Conservation (phyloP, 495 filamentous ascomycete genomes). For the Aspergillus incahuasiensis region DNA sequence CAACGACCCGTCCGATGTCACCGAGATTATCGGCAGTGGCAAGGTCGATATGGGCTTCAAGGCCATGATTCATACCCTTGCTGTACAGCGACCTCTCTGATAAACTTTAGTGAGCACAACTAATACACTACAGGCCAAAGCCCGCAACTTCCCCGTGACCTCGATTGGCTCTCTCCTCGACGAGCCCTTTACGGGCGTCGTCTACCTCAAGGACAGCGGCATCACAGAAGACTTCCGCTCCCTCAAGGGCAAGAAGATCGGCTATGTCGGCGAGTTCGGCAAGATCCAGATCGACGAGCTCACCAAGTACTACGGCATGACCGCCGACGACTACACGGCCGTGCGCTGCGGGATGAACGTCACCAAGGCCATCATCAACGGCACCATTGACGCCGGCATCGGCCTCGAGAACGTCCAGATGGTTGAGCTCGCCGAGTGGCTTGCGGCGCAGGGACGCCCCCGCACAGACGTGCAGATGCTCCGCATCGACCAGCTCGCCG, state of each 20-base stretch:
- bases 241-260: constrained; percentile 63
- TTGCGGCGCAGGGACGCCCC: constrained; percentile 53
- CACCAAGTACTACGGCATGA: constrained; percentile 68
- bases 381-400: constrained; percentile 64
- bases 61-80: constrained; percentile 71
- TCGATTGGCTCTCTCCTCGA: constrained; percentile 66
- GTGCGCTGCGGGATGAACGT: constrained; percentile 63
- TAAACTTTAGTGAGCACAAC: not conserved
- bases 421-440: constrained; percentile 69
- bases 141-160: constrained; percentile 62
- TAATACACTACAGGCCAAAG: constrained; percentile 49
- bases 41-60: constrained; percentile 73
- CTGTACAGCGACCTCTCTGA: constrained; percentile 33
- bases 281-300: constrained; percentile 76
- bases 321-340: constrained; percentile 62
- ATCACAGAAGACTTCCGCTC: constrained; percentile 61
- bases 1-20: constrained; percentile 67
- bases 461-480: constrained; percentile 65
- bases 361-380: constrained; percentile 60
- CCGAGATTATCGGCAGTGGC: constrained; percentile 66
- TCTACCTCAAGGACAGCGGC: constrained; percentile 63
- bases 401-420: constrained; percentile 71
- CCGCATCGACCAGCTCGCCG: constrained; percentile 67
- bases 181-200: constrained; percentile 68
- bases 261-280: constrained; percentile 69